A percentile compares a stretch with the other conserved stretches of the same genome.
phyloP scores from a whole-genome alignment of 345 rosid species.

The Citrus hindsii region DNA sequence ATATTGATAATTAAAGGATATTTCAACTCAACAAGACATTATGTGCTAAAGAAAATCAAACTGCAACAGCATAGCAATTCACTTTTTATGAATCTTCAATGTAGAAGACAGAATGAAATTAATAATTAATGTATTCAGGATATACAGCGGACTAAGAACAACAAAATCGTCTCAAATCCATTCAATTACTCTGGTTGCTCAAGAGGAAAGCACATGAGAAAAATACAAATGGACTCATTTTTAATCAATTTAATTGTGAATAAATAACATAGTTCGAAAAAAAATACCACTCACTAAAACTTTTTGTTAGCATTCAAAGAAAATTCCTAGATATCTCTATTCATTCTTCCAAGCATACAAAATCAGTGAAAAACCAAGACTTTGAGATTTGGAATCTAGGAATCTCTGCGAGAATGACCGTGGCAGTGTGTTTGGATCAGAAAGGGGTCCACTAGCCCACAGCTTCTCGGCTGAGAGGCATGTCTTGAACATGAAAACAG shows the following conservation, averaged over 20 bases:
- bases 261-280: slow-evolving; percentile 36
- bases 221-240: slow-evolving; percentile 24
- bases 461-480: slow-evolving; percentile 66
- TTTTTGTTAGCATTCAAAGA: slow-evolving; percentile 43
- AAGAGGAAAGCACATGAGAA: slow-evolving; percentile 11
- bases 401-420: slow-evolving; percentile 67
- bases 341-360: slow-evolving; percentile 95
- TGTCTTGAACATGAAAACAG: slow-evolving; percentile 93
- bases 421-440: slow-evolving; percentile 41
- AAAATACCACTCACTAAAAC: slow-evolving; percentile 46
- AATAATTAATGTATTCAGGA: slow-evolving; percentile 14
- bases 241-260: slow-evolving; percentile 34
- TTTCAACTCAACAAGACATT: neutral
- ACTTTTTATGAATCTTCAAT: neutral
- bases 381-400: slow-evolving; percentile 55
- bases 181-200: slow-evolving; percentile 29
- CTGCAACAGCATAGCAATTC: slow-evolving; percentile 1
- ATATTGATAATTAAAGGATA: neutral
- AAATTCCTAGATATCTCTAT: slow-evolving; percentile 37
- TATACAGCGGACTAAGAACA: slow-evolving; percentile 23
- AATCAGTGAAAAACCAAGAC: slow-evolving; percentile 71
- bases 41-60: slow-evolving; percentile 5
- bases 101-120: slow-evolving; percentile 7
- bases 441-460: slow-evolving; percentile 55
- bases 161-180: slow-evolving; percentile 31